phyloP scores from a whole-genome alignment of 2,329 filamentous ascomycete genomes.

The Cercospora brassicicola region DNA sequence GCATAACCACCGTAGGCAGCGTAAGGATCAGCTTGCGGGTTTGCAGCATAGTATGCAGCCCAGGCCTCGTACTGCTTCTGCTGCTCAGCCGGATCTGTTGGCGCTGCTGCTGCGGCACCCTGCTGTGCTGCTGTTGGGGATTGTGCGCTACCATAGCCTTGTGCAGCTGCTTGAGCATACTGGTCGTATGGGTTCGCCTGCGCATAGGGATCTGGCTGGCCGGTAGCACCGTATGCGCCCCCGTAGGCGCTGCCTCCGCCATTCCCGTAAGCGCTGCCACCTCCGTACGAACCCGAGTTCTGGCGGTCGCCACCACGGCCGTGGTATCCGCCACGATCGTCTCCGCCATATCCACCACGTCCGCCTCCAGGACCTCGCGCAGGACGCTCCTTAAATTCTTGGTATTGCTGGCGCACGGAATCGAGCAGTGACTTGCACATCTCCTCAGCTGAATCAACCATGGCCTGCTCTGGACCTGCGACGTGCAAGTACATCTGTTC shows the following conservation, averaged over 20 bases:
- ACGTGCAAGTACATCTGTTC: conserved; percentile 97
- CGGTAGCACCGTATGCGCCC: conserved; percentile 20
- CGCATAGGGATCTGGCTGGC: conserved; percentile 14
- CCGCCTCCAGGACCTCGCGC: conserved; percentile 46
- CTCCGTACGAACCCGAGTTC: conserved; percentile 39
- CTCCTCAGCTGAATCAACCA: conserved; percentile 83
- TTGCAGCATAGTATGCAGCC: conserved; percentile 78
- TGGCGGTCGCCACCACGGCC: conserved; percentile 36
- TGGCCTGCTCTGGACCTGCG: conserved; percentile 80
- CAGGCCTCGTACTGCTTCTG: conserved; percentile 58
- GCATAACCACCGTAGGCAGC: conserved; percentile 79
- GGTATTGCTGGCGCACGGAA: conserved; percentile 86
- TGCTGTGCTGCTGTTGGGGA: conserved; percentile 39
- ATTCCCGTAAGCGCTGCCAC: conserved; percentile 39
- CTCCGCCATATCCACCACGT: conserved; percentile 35
- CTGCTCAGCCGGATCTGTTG: conserved; percentile 32
- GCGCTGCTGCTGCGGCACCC: conserved; percentile 31
- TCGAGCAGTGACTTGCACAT: conserved; percentile 83
- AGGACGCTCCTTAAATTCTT: conserved; percentile 75
- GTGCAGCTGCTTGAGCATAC: conserved; percentile 17
- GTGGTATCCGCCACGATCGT: conserved; percentile 44
- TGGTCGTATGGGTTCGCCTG: conserved; percentile 12
- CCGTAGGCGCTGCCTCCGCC: conserved; percentile 32
- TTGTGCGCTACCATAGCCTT: conserved; percentile 33
- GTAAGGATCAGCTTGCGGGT: conserved; percentile 81